Evolutionary conservation across 108 stramenopile species (phyloP), one percentile per base, ranked within the genome.

Genomic region (Skeletonema potamos): DNA sequence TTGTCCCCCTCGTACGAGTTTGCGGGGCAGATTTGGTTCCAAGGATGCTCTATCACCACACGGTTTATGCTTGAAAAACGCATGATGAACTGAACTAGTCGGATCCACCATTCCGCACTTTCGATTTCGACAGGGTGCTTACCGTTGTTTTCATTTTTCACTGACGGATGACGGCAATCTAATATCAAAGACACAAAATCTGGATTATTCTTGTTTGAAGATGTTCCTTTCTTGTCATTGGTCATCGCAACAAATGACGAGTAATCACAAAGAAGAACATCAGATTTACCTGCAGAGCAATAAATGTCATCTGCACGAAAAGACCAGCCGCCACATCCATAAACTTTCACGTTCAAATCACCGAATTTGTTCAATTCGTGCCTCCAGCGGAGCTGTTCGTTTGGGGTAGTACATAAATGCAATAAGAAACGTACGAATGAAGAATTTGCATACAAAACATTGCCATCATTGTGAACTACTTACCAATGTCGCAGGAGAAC

Each of bases 191-290:
- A 60, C 11, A 41, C 58, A 64, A 77, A 73, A 9, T 64, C 10
- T n/a, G 56, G 48, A 29, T 29, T 55, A 28, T 43, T 62, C 43
- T 27, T 46, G 18, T 66, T 41, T 22, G 18, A 13, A 46, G 18
- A 17, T 20, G n/a, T 10, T 28, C 4, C 22, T 39, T 24, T n/a
- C 29, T 57, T 15, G 11, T 20, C 12, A 27, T 44, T 33, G 13
- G 48, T 65, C 22, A 87, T 39, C 7, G 61, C 51, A 24, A 39
- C 26, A 43, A 88, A 70, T 0, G 73, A 67, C 10, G 70, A 44
- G 57, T 84, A 85, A 44, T 86, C 88, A 59, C 91, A 88, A 64
- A 92, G 27, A 12, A 88, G 37, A 20, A 91, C 80, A 72, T 86
- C 83, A 13, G 63, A 70, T 2, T 65, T 33, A 11, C 56, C 54